Conservation (phyloP, 305 asterid species). For the Fraxinus ornus region DNA sequence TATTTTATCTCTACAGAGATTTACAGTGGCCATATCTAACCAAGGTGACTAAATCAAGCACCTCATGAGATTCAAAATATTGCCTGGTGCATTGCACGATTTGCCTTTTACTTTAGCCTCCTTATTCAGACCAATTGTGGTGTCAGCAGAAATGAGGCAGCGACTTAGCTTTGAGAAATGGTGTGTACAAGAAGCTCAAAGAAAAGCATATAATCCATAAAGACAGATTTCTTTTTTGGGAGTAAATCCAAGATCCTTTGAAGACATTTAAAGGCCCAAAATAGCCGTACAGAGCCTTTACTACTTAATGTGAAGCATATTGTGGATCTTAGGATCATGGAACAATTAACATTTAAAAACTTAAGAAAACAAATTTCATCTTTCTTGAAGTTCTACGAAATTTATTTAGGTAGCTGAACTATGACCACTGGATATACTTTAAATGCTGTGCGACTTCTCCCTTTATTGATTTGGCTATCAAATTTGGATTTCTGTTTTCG, state of each 20-base stretch:
- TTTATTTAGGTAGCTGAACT: neutral
- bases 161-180: neutral
- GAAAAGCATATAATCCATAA: neutral
- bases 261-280: neutral
- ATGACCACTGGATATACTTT: neutral
- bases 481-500: neutral
- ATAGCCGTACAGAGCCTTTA: neutral
- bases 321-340: neutral
- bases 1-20: neutral
- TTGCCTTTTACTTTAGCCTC: neutral
- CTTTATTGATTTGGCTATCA: neutral
- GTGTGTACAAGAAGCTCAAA: neutral
- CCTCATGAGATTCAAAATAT: neutral
- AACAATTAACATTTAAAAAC: neutral
- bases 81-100: neutral
- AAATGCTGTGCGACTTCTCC: neutral
- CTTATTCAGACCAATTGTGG: neutral
- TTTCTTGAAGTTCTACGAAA: neutral
- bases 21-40: neutral
- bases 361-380: neutral
- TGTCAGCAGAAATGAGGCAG: neutral
- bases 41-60: neutral
- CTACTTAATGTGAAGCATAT: neutral
- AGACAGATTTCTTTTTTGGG: neutral
- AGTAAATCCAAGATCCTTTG: neutral